Conservation (phyloP, 1,284 basidiomycete species). For the Puccinia polysora region DNA sequence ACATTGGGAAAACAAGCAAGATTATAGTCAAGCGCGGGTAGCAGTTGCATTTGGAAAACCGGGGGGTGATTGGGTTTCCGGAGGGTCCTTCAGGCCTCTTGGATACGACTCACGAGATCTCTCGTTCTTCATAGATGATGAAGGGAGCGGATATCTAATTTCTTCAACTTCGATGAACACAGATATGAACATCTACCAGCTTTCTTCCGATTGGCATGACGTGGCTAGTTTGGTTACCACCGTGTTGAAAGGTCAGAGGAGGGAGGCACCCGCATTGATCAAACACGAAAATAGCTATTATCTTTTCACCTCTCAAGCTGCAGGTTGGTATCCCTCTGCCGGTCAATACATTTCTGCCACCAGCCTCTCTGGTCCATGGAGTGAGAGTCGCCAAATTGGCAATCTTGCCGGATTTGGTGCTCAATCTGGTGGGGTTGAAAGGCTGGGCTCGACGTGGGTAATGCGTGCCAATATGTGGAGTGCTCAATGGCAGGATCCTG, state of each 20-base stretch:
- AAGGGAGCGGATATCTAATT: slow-evolving; percentile 21
- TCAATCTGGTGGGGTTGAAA: slow-evolving; percentile 15
- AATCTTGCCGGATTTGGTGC: slow-evolving; percentile 29
- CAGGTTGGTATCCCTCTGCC: slow-evolving; percentile 22
- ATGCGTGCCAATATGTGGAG: slow-evolving; percentile 20
- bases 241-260: slow-evolving; percentile 16
- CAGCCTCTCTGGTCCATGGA: slow-evolving; percentile 11
- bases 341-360: slow-evolving; percentile 22
- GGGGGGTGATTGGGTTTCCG: slow-evolving; percentile 11
- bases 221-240: slow-evolving; percentile 16
- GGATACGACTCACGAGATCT: slow-evolving; percentile 19
- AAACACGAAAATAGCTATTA: slow-evolving; percentile 15
- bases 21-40: slow-evolving; percentile 1
- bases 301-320: slow-evolving; percentile 14
- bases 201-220: slow-evolving; percentile 15
- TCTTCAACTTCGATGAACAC: slow-evolving; percentile 14
- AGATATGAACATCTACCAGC: slow-evolving; percentile 26
- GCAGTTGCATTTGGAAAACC: slow-evolving; percentile 26
- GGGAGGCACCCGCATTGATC: slow-evolving; percentile 24
- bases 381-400: slow-evolving; percentile 14
- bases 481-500: slow-evolving; percentile 17
- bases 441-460: slow-evolving; percentile 25
- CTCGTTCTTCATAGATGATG: slow-evolving; percentile 16
- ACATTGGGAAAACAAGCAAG: slow-evolving; percentile 22
- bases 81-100: slow-evolving; percentile 18